These are phyloP conservation scores for Amanita brunnescens DNA, from an alignment of 768 basidiomycete genomes.

Conservation along the genomic window DNA sequence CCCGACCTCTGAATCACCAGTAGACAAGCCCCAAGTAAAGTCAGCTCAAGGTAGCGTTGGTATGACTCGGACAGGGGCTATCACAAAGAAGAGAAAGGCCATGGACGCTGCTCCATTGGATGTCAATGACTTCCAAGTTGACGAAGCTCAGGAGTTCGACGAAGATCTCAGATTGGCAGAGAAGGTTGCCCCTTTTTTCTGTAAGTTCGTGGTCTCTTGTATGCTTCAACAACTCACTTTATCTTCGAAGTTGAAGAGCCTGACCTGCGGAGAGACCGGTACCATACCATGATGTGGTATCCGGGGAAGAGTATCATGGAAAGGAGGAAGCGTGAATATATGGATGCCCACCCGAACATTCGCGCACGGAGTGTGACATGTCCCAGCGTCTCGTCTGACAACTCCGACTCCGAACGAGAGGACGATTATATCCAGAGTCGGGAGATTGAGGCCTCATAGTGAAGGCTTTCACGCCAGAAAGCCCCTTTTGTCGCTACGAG, in stretches of 20 bases:
- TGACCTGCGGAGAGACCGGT: not conserved
- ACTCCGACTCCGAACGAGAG: not conserved
- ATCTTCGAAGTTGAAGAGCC: not conserved
- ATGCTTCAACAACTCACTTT: not conserved
- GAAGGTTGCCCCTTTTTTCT: not conserved
- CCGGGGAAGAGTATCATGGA: not conserved
- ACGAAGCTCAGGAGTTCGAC: not conserved
- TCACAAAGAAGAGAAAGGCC: not conserved
- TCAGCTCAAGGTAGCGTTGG: no score
- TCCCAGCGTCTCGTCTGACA: not conserved
- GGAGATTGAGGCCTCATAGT: not conserved
- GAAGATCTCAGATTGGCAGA: not conserved
- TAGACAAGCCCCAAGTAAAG: no score
- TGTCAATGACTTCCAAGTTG: not conserved
- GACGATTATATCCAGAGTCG: not conserved
- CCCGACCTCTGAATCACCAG: no score
- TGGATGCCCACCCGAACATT: not conserved
- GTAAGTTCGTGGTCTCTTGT: not conserved
- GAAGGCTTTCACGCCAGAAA: not conserved
- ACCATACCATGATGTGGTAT: not conserved
- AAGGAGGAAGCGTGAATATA: not conserved
- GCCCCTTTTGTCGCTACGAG: not conserved
- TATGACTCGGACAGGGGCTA: no score
- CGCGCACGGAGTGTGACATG: not conserved
- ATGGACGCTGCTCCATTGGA: not conserved